Evolutionary conservation across 2,329 filamentous ascomycete genomes (phyloP).

Genomic region (Ophiostoma triangulosporum): DNA sequence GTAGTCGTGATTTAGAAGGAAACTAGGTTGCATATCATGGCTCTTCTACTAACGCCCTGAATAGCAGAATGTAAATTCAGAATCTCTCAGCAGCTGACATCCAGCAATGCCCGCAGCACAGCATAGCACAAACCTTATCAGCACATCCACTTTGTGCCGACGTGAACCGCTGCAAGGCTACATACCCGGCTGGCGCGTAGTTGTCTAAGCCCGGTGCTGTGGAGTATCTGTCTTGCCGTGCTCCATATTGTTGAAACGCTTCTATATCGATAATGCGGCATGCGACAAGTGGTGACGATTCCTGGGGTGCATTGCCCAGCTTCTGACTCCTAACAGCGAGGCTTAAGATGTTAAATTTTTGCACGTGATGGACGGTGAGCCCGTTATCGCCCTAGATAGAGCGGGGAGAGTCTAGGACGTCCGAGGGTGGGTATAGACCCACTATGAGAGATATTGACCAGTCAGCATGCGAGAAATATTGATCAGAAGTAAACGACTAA

Average conservation of each 20-base stretch:
- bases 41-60: too few species aligned
- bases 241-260: background rate
- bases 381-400: slow-evolving; percentile 2
- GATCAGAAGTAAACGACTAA: too few species aligned
- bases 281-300: background rate
- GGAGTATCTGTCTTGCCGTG: background rate
- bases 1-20: too few species aligned
- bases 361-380: background rate
- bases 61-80: too few species aligned
- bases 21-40: too few species aligned
- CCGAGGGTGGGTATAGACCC: background rate
- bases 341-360: background rate
- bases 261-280: background rate
- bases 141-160: background rate
- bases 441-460: background rate
- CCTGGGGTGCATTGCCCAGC: background rate
- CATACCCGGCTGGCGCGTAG: background rate
- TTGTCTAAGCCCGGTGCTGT: background rate
- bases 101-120: too few species aligned
- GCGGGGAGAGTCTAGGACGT: background rate
- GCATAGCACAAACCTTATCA: too few species aligned
- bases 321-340: background rate
- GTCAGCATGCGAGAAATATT: background rate
- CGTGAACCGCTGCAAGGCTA: background rate
- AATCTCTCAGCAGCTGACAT: too few species aligned